Evolutionary conservation across 2,329 filamentous ascomycete genomes (phyloP).

Genomic region (Stemphylium vesicarium): DNA sequence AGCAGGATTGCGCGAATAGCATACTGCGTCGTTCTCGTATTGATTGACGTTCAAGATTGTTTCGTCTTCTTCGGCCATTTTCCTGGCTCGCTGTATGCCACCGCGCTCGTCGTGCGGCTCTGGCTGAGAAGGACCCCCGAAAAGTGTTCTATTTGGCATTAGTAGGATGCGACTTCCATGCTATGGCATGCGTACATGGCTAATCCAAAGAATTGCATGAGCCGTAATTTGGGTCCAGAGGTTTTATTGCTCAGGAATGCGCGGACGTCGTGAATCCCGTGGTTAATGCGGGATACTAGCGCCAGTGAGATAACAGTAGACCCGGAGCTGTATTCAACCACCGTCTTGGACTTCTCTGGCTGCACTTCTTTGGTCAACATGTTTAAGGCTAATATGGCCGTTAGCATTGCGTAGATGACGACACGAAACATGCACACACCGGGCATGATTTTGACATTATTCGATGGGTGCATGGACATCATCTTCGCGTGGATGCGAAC

Average conservation of each 20-base stretch:
- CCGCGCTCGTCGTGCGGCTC: constrained; percentile 27
- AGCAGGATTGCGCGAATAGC: neutral
- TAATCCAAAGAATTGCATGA: constrained; percentile 35
- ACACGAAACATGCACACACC: constrained; percentile 41
- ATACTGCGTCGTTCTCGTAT: constrained; percentile 58
- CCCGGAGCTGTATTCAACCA: constrained; percentile 29
- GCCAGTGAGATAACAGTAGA: constrained; percentile 32
- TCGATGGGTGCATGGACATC: constrained; percentile 68
- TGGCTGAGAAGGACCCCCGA: constrained; percentile 58
- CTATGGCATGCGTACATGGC: constrained; percentile 16
- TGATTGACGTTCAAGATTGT: constrained; percentile 61
- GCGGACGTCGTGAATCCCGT: constrained; percentile 23
- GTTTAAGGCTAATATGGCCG: constrained; percentile 20
- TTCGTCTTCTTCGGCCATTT: constrained; percentile 44
- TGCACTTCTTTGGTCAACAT: constrained; percentile 24
- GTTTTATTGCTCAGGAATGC: constrained; percentile 32
- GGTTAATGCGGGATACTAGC: constrained; percentile 28
- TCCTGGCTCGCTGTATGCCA: constrained; percentile 24
- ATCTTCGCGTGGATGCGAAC: constrained; percentile 71
- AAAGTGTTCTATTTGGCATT: constrained; percentile 46
- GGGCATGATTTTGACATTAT: constrained; percentile 70
- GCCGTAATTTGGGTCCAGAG: constrained; percentile 19
- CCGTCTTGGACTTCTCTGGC: constrained; percentile 22
- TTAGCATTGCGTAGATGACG: neutral
- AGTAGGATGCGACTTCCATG: neutral